phyloP scores from a whole-genome alignment of 495 filamentous ascomycete genomes.

The Aspergillus kassunensis region DNA sequence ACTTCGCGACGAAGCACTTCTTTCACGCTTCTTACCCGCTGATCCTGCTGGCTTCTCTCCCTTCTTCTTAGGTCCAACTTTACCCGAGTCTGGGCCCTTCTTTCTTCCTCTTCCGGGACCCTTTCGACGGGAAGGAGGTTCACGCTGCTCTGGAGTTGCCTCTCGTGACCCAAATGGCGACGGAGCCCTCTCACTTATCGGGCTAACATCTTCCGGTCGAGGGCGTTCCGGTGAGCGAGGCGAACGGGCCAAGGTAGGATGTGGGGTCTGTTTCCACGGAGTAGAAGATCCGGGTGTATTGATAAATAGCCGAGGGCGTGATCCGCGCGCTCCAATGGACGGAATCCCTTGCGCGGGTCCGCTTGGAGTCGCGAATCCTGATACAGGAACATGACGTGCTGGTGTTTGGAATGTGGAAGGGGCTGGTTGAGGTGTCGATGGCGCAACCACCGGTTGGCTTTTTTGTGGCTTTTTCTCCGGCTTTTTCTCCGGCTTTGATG shows the following conservation, averaged over 20 bases:
- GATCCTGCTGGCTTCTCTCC: slow-evolving; percentile 29
- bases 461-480: slow-evolving; percentile 10
- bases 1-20: slow-evolving; percentile 54
- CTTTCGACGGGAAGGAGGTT: slow-evolving; percentile 22
- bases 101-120: slow-evolving; percentile 15
- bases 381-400: slow-evolving; percentile 19
- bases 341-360: slow-evolving; percentile 22
- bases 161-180: slow-evolving; percentile 38
- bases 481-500: slow-evolving; percentile 12
- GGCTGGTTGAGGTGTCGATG: slow-evolving; percentile 30
- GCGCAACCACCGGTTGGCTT: slow-evolving; percentile 21
- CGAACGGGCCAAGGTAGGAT: slow-evolving; percentile 35
- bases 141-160: slow-evolving; percentile 28
- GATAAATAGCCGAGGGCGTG: slow-evolving; percentile 38
- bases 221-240: slow-evolving; percentile 46
- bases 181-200: slow-evolving; percentile 47
- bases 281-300: slow-evolving; percentile 44
- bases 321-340: slow-evolving; percentile 24
- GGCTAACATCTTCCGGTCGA: slow-evolving; percentile 48
- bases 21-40: slow-evolving; percentile 38
- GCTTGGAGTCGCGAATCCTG: slow-evolving; percentile 30
- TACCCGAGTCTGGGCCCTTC: slow-evolving; percentile 12
- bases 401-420: slow-evolving; percentile 23
- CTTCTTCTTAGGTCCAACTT: slow-evolving; percentile 25
- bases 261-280: slow-evolving; percentile 46